A percentile compares a stretch with the other conserved stretches of the same genome.
phyloP scores from a whole-genome alignment of 495 filamentous ascomycete genomes.

The Echria macrotheca region DNA sequence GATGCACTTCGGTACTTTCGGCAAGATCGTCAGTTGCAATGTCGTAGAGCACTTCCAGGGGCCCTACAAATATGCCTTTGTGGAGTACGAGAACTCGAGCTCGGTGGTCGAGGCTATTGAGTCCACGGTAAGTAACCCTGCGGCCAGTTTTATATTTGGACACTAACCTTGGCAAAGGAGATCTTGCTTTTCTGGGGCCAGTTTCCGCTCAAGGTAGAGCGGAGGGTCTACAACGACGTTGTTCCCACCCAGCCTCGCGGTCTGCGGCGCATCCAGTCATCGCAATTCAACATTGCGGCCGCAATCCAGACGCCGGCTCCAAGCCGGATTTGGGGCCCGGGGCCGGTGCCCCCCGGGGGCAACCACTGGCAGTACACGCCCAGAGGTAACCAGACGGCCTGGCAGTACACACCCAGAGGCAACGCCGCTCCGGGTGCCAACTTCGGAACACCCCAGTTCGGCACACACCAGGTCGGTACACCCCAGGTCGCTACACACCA shows the following conservation, averaged over 20 bases:
- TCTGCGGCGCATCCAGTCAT: too few species aligned
- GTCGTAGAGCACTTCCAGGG: not conserved
- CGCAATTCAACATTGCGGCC: too few species aligned
- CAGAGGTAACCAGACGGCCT: too few species aligned
- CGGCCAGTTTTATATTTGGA: not conserved
- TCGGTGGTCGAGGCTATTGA: not conserved
- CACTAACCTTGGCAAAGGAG: not conserved
- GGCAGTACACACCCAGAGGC: too few species aligned
- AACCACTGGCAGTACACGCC: not conserved
- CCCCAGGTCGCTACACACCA: too few species aligned
- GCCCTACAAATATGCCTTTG: not conserved
- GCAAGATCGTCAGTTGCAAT: not conserved
- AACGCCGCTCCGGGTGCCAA: too few species aligned
- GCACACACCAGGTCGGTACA: too few species aligned
- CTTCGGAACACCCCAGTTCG: too few species aligned
- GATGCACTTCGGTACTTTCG: not conserved
- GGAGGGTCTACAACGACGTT: not conserved
- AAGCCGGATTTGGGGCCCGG: not conserved
- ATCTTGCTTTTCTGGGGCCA: not conserved
- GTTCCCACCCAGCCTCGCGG: not conserved
- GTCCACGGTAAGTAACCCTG: not conserved
- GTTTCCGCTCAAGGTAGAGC: not conserved
- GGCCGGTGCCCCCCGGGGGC: not conserved
- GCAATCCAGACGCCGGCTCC: not conserved
- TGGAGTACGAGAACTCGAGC: not conserved